These are phyloP conservation scores for Protea cynaroides DNA, from an alignment of 164 flowering plant species.

Conservation along the genomic window DNA sequence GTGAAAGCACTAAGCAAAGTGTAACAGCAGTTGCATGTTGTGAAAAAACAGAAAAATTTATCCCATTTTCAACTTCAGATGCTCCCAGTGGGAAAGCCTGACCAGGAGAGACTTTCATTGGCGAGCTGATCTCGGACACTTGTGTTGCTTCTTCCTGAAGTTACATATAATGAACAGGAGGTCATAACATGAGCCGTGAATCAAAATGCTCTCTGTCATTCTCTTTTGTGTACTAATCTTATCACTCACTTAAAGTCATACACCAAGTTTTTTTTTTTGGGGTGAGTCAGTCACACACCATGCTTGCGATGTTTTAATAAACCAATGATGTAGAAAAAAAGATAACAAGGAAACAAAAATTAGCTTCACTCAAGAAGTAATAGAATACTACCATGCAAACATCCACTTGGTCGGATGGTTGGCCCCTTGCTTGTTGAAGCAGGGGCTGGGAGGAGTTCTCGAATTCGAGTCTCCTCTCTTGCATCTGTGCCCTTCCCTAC, in stretches of 20 bases:
- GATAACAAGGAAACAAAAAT: too few relatives aligned
- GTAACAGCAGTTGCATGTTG: slow-evolving; percentile 82
- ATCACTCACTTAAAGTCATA: background rate
- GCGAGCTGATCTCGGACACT: slow-evolving; percentile 24
- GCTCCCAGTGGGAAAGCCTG: slow-evolving; percentile 83
- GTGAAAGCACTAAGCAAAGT: slow-evolving; percentile 62
- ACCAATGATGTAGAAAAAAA: too few relatives aligned
- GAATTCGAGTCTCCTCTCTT: too few relatives aligned
- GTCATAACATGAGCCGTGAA: slow-evolving; percentile 1
- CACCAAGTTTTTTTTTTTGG: too few relatives aligned
- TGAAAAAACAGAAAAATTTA: slow-evolving; percentile 84
- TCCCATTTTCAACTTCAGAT: slow-evolving; percentile 70
- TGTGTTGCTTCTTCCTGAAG: slow-evolving; percentile 41
- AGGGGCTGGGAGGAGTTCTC: too few relatives aligned
- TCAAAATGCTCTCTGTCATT: background rate
- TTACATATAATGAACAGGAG: background rate
- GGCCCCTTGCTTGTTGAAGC: too few relatives aligned
- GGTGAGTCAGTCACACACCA: background rate
- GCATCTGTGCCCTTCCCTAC: too few relatives aligned
- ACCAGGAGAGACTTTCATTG: slow-evolving; percentile 55
- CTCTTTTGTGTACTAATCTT: background rate
- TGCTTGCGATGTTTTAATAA: background rate
- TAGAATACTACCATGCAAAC: too few relatives aligned
- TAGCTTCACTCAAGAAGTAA: too few relatives aligned
- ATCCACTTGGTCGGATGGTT: too few relatives aligned